A percentile compares a stretch with the other conserved stretches of the same genome.
These are phyloP conservation scores for Albatrellus sp. DNA, from an alignment of 1,284 basidiomycete species.

Conservation along the genomic window DNA sequence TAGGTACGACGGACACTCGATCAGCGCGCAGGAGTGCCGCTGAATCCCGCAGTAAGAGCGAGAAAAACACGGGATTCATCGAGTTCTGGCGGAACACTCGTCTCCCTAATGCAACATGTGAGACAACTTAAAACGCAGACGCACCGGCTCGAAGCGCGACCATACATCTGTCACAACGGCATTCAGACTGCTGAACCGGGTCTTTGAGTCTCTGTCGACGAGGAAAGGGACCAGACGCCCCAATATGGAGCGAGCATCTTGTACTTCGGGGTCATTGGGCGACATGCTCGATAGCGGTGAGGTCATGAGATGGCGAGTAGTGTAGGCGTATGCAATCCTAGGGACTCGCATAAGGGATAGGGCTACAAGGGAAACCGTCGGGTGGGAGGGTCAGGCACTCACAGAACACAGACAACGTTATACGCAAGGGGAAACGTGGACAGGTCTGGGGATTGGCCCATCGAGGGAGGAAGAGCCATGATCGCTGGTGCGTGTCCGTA, in stretches of 20 bases:
- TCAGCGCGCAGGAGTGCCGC: constrained; percentile 35
- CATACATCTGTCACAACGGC: constrained; percentile 45
- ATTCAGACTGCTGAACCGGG: constrained; percentile 33
- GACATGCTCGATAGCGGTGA: constrained; percentile 34
- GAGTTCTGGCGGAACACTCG: constrained; percentile 23
- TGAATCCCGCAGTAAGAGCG: constrained; percentile 41
- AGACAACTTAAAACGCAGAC: constrained; percentile 14
- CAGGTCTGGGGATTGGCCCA: constrained; percentile 19
- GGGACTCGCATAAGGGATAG: background rate
- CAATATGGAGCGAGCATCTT: constrained; percentile 32
- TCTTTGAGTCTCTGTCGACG: constrained; percentile 38
- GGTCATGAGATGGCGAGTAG: constrained; percentile 42
- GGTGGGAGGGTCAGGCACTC: constrained; percentile 16
- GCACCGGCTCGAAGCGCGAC: constrained; percentile 42
- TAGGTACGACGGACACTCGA: constrained; percentile 23
- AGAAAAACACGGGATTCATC: constrained; percentile 32
- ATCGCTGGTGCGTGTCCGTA: constrained; percentile 30
- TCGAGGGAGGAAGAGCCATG: constrained; percentile 34
- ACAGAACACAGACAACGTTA: constrained; percentile 59
- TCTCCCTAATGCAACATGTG: constrained; percentile 6
- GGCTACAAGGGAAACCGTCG: background rate
- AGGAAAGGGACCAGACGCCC: constrained; percentile 50
- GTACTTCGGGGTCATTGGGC: constrained; percentile 19
- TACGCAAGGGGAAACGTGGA: constrained; percentile 36
- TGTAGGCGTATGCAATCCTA: constrained; percentile 57